These are phyloP conservation scores for Nitzschia sp. DNA, from an alignment of 108 stramenopile genomes.

Conservation along the genomic window DNA sequence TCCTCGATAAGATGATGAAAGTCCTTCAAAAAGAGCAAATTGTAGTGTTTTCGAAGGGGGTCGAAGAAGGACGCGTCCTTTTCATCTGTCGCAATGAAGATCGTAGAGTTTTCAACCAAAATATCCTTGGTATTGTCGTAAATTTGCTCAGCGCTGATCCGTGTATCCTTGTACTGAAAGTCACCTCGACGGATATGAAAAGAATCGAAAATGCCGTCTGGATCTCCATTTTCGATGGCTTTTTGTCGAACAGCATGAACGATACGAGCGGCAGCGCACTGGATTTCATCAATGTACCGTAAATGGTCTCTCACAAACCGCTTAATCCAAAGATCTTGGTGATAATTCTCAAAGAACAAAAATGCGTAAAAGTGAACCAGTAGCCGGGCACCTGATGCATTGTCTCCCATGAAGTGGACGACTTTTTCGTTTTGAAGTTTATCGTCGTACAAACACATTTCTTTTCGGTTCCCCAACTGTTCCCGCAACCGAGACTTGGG, in stretches of 20 bases:
- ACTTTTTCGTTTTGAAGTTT: conserved; percentile 70
- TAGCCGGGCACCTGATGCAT: conserved; percentile 54
- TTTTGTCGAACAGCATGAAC: conserved; percentile 68
- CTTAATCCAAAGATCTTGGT: conserved; percentile 74
- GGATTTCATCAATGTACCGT: conserved; percentile 89
- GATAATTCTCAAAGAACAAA: conserved; percentile 88
- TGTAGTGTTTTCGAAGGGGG: conserved; percentile 59
- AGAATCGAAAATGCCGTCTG: conserved; percentile 69
- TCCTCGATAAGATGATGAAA: conserved; percentile 64
- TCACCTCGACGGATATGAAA: conserved; percentile 90
- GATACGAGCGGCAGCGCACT: conserved; percentile 85
- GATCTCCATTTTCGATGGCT: conserved; percentile 30
- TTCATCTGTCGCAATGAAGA: conserved; percentile 88
- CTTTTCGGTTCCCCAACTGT: conserved; percentile 47
- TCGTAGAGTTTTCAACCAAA: conserved; percentile 46
- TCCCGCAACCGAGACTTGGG: conserved; percentile 65
- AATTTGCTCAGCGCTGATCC: conserved; percentile 33
- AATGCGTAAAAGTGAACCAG: conserved; percentile 91
- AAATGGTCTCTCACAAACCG: conserved; percentile 89
- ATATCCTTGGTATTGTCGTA: conserved; percentile 36
- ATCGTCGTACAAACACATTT: conserved; percentile 68
- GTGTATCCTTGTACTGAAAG: conserved; percentile 61
- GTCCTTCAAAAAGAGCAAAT: conserved; percentile 79
- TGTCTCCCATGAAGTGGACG: conserved; percentile 66
- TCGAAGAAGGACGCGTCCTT: conserved; percentile 76